Evolutionary conservation across 345 rosid species (phyloP).

Genomic region (Litchi chinensis): DNA sequence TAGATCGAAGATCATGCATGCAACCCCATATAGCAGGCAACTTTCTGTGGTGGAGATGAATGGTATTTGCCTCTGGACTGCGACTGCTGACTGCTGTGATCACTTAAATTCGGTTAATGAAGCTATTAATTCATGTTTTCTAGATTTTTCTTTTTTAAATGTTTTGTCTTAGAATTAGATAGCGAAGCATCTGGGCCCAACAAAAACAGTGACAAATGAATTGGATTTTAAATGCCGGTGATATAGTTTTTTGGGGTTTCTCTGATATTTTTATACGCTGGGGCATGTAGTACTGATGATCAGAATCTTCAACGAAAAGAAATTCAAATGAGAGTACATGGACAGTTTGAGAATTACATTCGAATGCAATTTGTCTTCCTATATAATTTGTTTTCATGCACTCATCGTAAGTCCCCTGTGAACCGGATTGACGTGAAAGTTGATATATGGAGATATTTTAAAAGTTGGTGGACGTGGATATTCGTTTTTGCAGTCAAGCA

Average conservation of each 20-base stretch:
- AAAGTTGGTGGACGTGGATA: too few relatives aligned
- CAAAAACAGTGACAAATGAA: neutral
- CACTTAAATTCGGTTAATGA: neutral
- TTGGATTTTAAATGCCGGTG: neutral
- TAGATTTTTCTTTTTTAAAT: neutral
- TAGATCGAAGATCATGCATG: too few relatives aligned
- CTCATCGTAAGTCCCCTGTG: too few relatives aligned
- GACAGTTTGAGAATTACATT: too few relatives aligned
- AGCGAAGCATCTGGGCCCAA: neutral
- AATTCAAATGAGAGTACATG: too few relatives aligned
- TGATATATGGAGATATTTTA: too few relatives aligned
- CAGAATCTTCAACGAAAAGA: too few relatives aligned
- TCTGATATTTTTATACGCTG: neutral
- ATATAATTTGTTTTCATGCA: too few relatives aligned
- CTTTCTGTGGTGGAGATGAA: slow-evolving; percentile 25
- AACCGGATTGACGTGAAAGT: too few relatives aligned
- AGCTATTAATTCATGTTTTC: neutral
- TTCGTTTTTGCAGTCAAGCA: too few relatives aligned
- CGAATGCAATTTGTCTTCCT: too few relatives aligned
- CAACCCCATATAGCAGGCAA: neutral
- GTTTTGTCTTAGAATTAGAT: neutral
- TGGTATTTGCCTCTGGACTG: slow-evolving; percentile 21
- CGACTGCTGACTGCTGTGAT: neutral
- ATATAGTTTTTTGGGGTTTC: neutral
- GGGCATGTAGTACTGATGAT: too few relatives aligned